Evolutionary conservation across 2,329 filamentous ascomycete genomes (phyloP), one percentile per base, ranked within the genome.

Genomic region (Drechslerella dactyloides): DNA sequence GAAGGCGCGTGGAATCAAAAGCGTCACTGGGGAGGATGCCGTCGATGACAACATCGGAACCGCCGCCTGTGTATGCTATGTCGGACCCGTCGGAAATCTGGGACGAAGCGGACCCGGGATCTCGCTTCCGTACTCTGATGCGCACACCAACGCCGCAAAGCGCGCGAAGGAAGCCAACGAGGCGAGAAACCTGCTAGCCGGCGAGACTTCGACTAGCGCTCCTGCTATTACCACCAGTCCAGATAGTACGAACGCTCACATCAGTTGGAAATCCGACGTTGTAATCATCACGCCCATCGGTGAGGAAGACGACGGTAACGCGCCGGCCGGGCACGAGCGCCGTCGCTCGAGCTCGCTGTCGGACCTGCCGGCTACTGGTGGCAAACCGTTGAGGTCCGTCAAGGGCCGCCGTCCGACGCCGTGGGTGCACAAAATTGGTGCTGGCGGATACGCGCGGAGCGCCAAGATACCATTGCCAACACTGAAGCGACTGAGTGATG

Each of bases 371-470:
- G 52, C 46, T 7, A 58, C 54, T 11, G 53, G 59, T 6, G 53
- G 60, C 7, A 55, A 54, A 27, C 44, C 15, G 23, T 48, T 44
- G 6, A 65, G 61, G 33, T 61, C 60, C 5, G 68, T 72, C n/a
- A 72, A 72, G 44, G 68, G 60, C 19, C 48, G 68, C 27, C 48
- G 68, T 5, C 54, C 68, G 19, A 72, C 68, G 55, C 68, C 68
- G 23, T 72, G 68, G 68, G 68, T 65, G 30, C 60, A 72, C 53
- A 72, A 72, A 48, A 57, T 72, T 7, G 68, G 68, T 44, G 61
- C 61, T 50, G 46, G 57, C 55, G 56, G 54, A 53, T 53, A 33
- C 40, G 21, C 51, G 40, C 15, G 51, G 44, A 0, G 44, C 10
- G 33, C 55, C 2, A 61, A 57, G 64, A 30, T 61, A 50, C 55